A percentile compares a stretch with the other conserved stretches of the same genome.
Conservation (phyloP, 345 rosid species). For the Gossypium sturtianum region DNA sequence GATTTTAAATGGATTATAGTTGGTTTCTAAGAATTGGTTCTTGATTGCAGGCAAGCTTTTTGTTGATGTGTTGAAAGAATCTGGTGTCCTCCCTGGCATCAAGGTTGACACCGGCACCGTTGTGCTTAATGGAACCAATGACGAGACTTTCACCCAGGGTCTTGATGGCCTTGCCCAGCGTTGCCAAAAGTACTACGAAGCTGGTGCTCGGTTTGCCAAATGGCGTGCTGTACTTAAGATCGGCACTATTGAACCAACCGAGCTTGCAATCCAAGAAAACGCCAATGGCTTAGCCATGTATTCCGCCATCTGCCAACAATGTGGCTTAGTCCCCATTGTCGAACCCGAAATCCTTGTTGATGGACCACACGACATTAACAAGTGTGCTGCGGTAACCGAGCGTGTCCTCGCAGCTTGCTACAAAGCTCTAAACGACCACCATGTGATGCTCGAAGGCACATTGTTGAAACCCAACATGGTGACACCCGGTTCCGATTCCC, state of each 20-base stretch:
- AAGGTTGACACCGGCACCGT: slow-evolving; percentile 91
- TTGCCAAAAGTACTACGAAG: slow-evolving; percentile 76
- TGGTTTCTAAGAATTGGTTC: neutral
- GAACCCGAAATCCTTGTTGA: slow-evolving; percentile 95
- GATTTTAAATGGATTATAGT: neutral
- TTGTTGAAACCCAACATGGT: slow-evolving; percentile 97
- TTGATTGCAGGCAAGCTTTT: slow-evolving; percentile 59
- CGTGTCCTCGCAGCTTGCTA: slow-evolving; percentile 91
- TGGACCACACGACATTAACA: slow-evolving; percentile 70
- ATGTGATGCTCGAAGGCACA: slow-evolving; percentile 83
- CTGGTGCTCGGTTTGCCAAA: slow-evolving; percentile 91
- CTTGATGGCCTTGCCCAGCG: slow-evolving; percentile 84
- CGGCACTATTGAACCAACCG: slow-evolving; percentile 70
- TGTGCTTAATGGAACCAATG: slow-evolving; percentile 78
- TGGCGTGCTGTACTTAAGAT: slow-evolving; percentile 96
- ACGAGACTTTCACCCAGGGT: slow-evolving; percentile 92
- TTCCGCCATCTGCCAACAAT: slow-evolving; percentile 83
- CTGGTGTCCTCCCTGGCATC: slow-evolving; percentile 83
- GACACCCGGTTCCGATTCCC: slow-evolving; percentile 81
- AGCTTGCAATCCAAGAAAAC: slow-evolving; percentile 76
- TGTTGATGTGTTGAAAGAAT: slow-evolving; percentile 66
- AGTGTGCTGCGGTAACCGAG: slow-evolving; percentile 72
- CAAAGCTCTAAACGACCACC: slow-evolving; percentile 86
- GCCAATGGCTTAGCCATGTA: slow-evolving; percentile 86
- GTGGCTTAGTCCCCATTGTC: slow-evolving; percentile 87